Evolutionary conservation across 1,284 basidiomycete genomes (phyloP).

Genomic region (Fomitopsis betulina): DNA sequence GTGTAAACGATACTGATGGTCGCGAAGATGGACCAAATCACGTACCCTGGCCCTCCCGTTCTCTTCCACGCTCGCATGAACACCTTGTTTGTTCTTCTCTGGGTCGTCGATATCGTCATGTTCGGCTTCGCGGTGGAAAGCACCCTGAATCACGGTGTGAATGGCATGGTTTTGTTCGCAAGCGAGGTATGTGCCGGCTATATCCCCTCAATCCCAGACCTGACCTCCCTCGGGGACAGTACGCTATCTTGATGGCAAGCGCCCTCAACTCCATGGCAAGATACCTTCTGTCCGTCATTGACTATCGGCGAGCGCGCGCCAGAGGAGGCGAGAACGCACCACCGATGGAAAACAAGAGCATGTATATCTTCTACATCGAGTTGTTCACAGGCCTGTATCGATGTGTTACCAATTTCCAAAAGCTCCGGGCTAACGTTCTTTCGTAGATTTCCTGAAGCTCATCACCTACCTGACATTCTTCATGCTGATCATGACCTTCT

Average conservation of each 20-base stretch:
- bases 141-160: slow-evolving; percentile 76
- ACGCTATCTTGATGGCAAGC: slow-evolving; percentile 86
- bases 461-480: slow-evolving; percentile 93
- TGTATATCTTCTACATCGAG: slow-evolving; percentile 95
- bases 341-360: slow-evolving; percentile 97
- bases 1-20: background rate
- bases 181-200: slow-evolving; percentile 66
- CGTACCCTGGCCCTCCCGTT: slow-evolving; percentile 78
- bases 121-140: slow-evolving; percentile 76
- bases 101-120: slow-evolving; percentile 69
- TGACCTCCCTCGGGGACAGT: slow-evolving; percentile 42
- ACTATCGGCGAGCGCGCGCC: slow-evolving; percentile 70
- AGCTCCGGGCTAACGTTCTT: slow-evolving; percentile 4
- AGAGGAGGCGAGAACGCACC: slow-evolving; percentile 85
- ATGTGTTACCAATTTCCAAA: slow-evolving; percentile 4
- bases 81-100: slow-evolving; percentile 65
- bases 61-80: slow-evolving; percentile 86
- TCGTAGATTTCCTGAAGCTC: slow-evolving; percentile 87
- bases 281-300: slow-evolving; percentile 83
- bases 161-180: slow-evolving; percentile 91
- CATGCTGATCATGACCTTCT: slow-evolving; percentile 86
- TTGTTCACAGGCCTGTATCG: slow-evolving; percentile 71
- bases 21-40: slow-evolving; percentile 90
- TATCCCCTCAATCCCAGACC: background rate
- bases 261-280: slow-evolving; percentile 77